Percentiles rank a stretch among this genome's conserved stretches.
Conservation (phyloP, 352 stramenopile species). For the Halophytophthora polymorphica region DNA sequence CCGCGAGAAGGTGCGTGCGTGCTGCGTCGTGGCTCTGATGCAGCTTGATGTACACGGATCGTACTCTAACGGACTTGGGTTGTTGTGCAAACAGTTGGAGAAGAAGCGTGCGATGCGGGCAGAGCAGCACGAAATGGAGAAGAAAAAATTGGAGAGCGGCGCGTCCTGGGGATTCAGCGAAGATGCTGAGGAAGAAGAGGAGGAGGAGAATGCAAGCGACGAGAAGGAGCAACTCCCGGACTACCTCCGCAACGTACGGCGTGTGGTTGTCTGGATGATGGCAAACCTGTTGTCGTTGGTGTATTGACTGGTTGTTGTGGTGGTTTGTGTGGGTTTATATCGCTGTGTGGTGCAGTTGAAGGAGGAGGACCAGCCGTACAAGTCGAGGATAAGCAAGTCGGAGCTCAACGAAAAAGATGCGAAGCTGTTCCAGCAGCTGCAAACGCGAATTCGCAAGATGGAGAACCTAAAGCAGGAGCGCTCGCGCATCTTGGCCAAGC, state of each 20-base stretch:
- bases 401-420: constrained; percentile 68
- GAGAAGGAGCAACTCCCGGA: constrained; percentile 49
- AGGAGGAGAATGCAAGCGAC: constrained; percentile 27
- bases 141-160: constrained; percentile 25
- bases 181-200: constrained; percentile 69
- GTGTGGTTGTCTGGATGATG: neutral
- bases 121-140: constrained; percentile 18
- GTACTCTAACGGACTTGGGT: no score
- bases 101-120: constrained; percentile 12
- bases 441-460: constrained; percentile 81
- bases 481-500: constrained; percentile 69
- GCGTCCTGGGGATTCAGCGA: constrained; percentile 84
- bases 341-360: constrained; percentile 36
- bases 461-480: constrained; percentile 71
- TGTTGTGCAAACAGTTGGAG: neutral
- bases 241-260: constrained; percentile 65
- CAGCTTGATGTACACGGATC: no score
- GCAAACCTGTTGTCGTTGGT: neutral
- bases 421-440: constrained; percentile 76
- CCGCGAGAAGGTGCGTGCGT: constrained; percentile 21
- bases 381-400: constrained; percentile 40
- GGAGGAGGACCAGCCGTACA: constrained; percentile 46
- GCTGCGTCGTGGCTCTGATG: neutral
- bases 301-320: neutral
- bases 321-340: constrained; percentile 1